Evolutionary conservation across 108 stramenopile species (phyloP), one percentile per base, ranked within the genome.

Genomic region (Fragilariopsis cylindrus): DNA sequence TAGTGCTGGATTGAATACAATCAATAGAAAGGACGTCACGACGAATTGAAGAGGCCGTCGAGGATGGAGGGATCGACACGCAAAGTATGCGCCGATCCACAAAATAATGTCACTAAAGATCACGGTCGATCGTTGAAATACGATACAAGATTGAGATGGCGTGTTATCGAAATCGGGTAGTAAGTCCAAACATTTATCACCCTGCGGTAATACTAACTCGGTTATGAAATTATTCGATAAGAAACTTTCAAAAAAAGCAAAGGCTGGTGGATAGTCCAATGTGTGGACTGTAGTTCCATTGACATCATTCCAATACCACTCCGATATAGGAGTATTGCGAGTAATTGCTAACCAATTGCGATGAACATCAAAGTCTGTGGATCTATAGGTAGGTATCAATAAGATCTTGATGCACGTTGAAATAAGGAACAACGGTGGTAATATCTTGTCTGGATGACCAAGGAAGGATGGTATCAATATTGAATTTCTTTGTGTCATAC

Each of bases 301-400:
- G 49, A 80, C 70, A 56, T 96, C 82, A 53, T 98, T 94, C 67
- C 83, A 94, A 82, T 99, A 99, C 98, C 98, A 99, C 58, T 92
- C 72, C 15, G 56, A 66, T 3, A 96, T 18, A 5, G 90, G 92
- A 12, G 85, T 60, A 39, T 94, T 87, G 50, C 76, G 74, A 4
- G 98, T 98, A 21, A 99, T 81, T 41, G 97, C 95, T 21, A 97
- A 81, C 98, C 98, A 99, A 75, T 98, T 97, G 4, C 96, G 92
- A 81, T 99, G 98, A 2, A 99, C 98, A 74, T 96, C 90, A 76
- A 96, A 96, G 71, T 97, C 96, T 5, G 96, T 96, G n/a, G 89
- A 90, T 63, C 79, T 76, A 76, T 96, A 96, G 40, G 90, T 57
- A 45, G 90, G 92, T 40, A 88, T 77, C 41, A 92, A 70, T 21